Conservation (phyloP, 345 rosid genomes). For the Sapria himalayana region DNA sequence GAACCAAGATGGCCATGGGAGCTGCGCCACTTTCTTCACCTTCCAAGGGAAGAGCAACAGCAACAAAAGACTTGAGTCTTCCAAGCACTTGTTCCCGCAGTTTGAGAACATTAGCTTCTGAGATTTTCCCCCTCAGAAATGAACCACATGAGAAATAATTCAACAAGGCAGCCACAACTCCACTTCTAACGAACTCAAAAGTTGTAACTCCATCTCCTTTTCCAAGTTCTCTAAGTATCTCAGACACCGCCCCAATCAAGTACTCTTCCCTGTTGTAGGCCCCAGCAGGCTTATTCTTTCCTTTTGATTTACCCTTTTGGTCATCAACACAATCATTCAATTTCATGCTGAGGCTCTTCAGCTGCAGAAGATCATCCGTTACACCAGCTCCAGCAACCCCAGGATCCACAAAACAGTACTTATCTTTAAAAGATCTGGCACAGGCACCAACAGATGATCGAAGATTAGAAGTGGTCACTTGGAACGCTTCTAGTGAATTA, state of each 20-base stretch:
- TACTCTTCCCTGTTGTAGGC: conserved; percentile 54
- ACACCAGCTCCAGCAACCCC: conserved; percentile 73
- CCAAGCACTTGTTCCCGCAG: conserved; percentile 65
- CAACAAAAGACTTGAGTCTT: conserved; percentile 62
- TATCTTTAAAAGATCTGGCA: conserved; percentile 85
- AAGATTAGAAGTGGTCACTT: conserved; percentile 41
- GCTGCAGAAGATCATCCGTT: conserved; percentile 72
- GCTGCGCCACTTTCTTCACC: conserved; percentile 25
- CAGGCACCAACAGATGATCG: conserved; percentile 54
- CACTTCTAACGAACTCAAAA: conserved; percentile 96
- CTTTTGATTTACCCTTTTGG: conserved; percentile 67
- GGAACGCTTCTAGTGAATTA: conserved; percentile 44
- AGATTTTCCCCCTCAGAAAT: conserved; percentile 67
- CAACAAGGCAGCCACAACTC: conserved; percentile 83
- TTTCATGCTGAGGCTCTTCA: conserved; percentile 69
- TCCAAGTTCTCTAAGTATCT: conserved; percentile 66
- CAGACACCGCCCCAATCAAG: conserved; percentile 54
- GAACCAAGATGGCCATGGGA: conserved; percentile 69
- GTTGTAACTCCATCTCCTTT: conserved; percentile 99
- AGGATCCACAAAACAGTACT: conserved; percentile 55
- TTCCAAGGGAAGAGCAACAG: conserved; percentile 51
- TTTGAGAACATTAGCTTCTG: conserved; percentile 52
- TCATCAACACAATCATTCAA: conserved; percentile 61
- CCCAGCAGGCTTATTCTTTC: conserved; percentile 65
- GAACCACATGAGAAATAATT: conserved; percentile 81